Conservation (phyloP, 176 grass and related monocot species). For the Poa pratensis region DNA sequence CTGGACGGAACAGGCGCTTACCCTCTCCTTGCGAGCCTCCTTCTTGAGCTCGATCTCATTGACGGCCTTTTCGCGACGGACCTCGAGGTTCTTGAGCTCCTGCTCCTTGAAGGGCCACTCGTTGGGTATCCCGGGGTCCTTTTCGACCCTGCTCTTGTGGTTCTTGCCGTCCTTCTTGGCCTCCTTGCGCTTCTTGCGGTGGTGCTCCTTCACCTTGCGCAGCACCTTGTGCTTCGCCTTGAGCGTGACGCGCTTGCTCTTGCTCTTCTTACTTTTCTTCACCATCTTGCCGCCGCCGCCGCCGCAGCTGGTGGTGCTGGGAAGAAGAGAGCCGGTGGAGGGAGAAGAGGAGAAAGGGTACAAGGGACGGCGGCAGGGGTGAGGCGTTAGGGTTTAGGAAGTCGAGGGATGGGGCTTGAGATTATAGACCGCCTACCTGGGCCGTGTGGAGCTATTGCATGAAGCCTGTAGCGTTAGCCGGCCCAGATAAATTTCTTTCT, state of each 20-base stretch:
- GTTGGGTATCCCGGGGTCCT: slow-evolving; percentile 95
- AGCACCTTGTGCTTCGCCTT: slow-evolving; percentile 91
- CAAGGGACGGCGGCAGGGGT: too few relatives aligned
- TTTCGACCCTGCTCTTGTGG: slow-evolving; percentile 83
- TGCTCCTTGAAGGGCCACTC: slow-evolving; percentile 98
- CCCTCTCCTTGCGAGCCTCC: slow-evolving; percentile 87
- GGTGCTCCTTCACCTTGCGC: slow-evolving; percentile 91
- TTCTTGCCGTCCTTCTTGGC: slow-evolving; percentile 84
- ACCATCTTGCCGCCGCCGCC: slow-evolving; percentile 53
- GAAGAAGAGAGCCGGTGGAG: background rate
- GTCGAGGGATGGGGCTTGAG: too few relatives aligned
- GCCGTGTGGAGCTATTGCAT: too few relatives aligned
- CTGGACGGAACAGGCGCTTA: slow-evolving; percentile 27
- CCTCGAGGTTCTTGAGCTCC: slow-evolving; percentile 89
- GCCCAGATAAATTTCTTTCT: too few relatives aligned
- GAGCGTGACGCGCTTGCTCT: slow-evolving; percentile 88
- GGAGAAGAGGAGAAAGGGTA: background rate
- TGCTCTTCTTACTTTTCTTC: slow-evolving; percentile 98
- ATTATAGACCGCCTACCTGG: too few relatives aligned
- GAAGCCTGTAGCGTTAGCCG: too few relatives aligned
- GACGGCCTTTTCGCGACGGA: slow-evolving; percentile 57
- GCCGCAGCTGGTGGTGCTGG: background rate
- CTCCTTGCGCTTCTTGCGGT: slow-evolving; percentile 96
- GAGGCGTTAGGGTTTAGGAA: too few relatives aligned
- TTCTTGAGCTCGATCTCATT: slow-evolving; percentile 91